Base-by-base conservation (phyloP, 768 basidiomycete genomes). In the Mycena belliarum region DNA sequence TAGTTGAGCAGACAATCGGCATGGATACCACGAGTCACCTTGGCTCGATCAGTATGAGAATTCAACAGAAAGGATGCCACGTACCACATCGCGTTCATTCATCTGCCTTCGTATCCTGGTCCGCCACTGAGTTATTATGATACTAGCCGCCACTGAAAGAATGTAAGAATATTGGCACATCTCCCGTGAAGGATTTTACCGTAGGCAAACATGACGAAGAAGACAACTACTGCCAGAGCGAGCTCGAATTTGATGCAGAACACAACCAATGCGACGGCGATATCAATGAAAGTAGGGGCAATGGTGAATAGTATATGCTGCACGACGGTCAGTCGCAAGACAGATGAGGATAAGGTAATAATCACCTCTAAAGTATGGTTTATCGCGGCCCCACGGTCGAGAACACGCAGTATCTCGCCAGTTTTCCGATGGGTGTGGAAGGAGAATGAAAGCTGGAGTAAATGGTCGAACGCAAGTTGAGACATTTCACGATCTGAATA, bases 401-500 rank as follows among this genome's bases (percentile, higher is more conserved):
- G 78, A 45, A 94, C 91, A 21, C 89, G 83, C 14, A 94, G 78
- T 11, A 93, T 80, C 67, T 95, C 92, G 25, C 93, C 94, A 2
- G 93, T 92, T 76, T 90, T 94, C 46, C 87, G 81, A 52, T 81
- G 87, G 6, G 84, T 89, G 68, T 89, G 93, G 82, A 88, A 93
- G 6, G 88, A 82, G 61, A 95, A 86, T 1, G 91, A 91, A 5
- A 98, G 83, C 59, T 92, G 90, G 11, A 98, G 79, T 2, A 97
- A 73, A 66, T 96, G 95, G 58, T 94, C 84, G 73, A 91, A 92
- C 11, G 93, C 89, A 50, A 95, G 76, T 65, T 86, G 80, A 2
- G 88, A 88, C 93, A 96, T 95, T 72, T 92, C 91, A 65, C 87
- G 75, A 68, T 95, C 92, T 0, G 90, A 91, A 69, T 86, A 91